Conservation (phyloP, 176 grass and related monocot species). For the Oryza brachyantha region DNA sequence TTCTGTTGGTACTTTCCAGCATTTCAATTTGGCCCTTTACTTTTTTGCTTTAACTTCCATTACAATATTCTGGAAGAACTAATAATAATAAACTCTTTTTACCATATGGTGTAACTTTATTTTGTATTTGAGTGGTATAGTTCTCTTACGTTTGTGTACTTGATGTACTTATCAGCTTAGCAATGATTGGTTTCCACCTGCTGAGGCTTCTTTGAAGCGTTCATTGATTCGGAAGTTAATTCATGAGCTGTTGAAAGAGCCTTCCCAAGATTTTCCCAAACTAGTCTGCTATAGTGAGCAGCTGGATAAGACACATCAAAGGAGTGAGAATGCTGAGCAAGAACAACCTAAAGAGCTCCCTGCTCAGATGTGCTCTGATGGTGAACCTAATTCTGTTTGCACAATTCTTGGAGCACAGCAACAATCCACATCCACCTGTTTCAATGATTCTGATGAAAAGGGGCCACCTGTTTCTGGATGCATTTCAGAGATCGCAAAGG, state of each 20-base stretch:
- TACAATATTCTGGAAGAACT: slow-evolving; percentile 5
- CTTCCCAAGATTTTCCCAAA: slow-evolving; percentile 34
- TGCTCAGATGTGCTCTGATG: slow-evolving; percentile 35
- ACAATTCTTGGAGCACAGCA: slow-evolving; percentile 26
- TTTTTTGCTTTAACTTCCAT: not conserved
- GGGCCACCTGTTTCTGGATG: slow-evolving; percentile 28
- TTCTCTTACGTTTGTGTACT: slow-evolving; percentile 12
- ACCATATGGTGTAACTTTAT: not conserved
- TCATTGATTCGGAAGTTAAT: slow-evolving; percentile 76
- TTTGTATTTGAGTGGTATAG: slow-evolving; percentile 17
- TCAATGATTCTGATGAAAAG: slow-evolving; percentile 42
- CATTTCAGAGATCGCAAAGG: slow-evolving; percentile 22
- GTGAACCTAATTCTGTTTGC: slow-evolving; percentile 33
- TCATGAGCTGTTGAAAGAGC: slow-evolving; percentile 42
- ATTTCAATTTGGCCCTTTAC: too few relatives aligned
- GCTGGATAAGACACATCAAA: slow-evolving; percentile 42
- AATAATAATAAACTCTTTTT: not conserved
- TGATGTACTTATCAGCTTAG: slow-evolving; percentile 59
- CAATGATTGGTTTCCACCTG: slow-evolving; percentile 77
- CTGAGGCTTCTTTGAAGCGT: slow-evolving; percentile 93
- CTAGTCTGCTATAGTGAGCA: slow-evolving; percentile 31
- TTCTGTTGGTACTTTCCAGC: not conserved
- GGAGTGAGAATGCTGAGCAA: slow-evolving; percentile 38
- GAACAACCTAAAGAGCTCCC: slow-evolving; percentile 47
- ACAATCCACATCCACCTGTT: slow-evolving; percentile 29